Evolutionary conservation across 139 green algal genomes (phyloP), one percentile per base, ranked within the genome.

Genomic region (Nannochloris sp.): DNA sequence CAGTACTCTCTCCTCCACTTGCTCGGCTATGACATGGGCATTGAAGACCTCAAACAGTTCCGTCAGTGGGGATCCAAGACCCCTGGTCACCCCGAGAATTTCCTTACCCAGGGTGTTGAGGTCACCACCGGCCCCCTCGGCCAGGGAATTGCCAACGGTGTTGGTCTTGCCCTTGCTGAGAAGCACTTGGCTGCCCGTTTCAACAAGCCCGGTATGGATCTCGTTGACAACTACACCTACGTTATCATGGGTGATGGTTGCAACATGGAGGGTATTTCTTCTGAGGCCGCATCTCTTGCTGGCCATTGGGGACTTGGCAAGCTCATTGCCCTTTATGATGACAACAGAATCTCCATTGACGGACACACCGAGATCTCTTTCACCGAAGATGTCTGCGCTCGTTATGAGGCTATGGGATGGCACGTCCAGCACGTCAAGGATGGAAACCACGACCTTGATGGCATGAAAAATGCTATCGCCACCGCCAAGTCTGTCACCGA

Each of bases 151-250:
- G 86, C 78, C 81, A 99, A 97, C 74, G 90, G 84, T 36, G 93
- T 99, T 14, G 94, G 94, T 60, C 69, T 99, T 54, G 94, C 94
- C 27, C 72, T 86, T 30, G 87, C 90, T 51, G 94, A 99, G 83
- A 87, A 88, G 37, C 87, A 98, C 77, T 77, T 99, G 63, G 94
- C 92, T 29, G 90, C 87, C 4, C 89, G 92, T 72, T 99, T 96
- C 92, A 99, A 99, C 92, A 97, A 97, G 88, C 90, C 92, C 19
- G 93, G 90, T 64, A 67, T 62, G 37, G 73, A 74, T 36, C 67
- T 98, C n/a, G 82, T 99, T 0, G 93, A 99, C 85, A 91, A 99
- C 84, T 97, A 97, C 92, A 99, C 94, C 53, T 99, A 97, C 87
- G 89, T 80, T 74, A 97, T 98, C 79, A 82, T 97, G 78, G 92